Conservation (phyloP, 139 green algal species). For the Micractinium conductrix region DNA sequence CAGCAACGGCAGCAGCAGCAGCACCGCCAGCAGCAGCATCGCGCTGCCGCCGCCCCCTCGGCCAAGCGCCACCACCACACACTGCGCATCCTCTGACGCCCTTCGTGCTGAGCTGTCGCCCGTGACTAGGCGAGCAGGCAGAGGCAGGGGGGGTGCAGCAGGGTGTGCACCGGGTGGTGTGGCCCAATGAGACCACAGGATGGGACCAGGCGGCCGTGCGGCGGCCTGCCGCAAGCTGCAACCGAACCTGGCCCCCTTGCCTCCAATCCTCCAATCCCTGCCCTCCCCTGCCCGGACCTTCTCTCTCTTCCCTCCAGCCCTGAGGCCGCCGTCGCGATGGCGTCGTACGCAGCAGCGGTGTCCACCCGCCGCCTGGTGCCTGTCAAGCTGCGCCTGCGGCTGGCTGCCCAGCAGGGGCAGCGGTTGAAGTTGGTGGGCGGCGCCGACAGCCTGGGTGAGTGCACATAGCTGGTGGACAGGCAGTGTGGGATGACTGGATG, state of each 20-base stretch:
- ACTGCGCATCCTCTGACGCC: too few species aligned
- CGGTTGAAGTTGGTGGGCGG: constrained; percentile 17
- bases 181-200: too few species aligned
- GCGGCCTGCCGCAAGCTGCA: too few species aligned
- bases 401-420: not conserved
- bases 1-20: not conserved
- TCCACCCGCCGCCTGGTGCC: not conserved
- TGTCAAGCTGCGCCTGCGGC: not conserved
- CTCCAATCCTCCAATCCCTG: too few species aligned
- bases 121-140: too few species aligned
- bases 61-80: not conserved
- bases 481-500: not conserved
- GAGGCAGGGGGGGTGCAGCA: too few species aligned
- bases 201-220: too few species aligned
- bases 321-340: not conserved
- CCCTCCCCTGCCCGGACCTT: too few species aligned
- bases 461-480: too few species aligned
- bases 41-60: not conserved
- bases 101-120: not conserved
- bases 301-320: too few species aligned
- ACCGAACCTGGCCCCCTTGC: too few species aligned
- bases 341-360: not conserved
- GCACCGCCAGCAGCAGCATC: not conserved
- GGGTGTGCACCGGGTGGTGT: too few species aligned
- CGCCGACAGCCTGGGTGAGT: constrained; percentile 3